These are phyloP conservation scores for Chloranthus sessilifolius DNA, from an alignment of 164 flowering plant genomes.

Conservation along the genomic window DNA sequence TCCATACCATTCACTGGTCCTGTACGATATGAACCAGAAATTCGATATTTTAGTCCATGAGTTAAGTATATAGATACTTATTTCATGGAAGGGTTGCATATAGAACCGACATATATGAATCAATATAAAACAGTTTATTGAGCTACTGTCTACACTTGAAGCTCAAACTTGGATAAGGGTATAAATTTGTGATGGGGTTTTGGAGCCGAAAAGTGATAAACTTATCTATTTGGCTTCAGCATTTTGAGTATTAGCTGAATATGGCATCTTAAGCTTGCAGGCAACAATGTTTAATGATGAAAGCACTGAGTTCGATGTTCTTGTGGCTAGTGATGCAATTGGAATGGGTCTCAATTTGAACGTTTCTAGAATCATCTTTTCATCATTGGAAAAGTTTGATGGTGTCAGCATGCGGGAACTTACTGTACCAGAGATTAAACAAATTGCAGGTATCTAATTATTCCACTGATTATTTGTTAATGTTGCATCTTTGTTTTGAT, in stretches of 20 bases:
- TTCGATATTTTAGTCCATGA: too few species aligned
- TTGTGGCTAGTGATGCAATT: constrained; percentile 98
- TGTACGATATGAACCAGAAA: too few species aligned
- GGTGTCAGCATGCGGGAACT: constrained; percentile 64
- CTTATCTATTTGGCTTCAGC: too few species aligned
- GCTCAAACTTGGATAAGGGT: too few species aligned
- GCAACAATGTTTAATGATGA: constrained; percentile 94
- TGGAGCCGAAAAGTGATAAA: too few species aligned
- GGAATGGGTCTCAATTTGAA: constrained; percentile 99
- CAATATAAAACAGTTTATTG: too few species aligned
- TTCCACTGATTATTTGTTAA: not conserved
- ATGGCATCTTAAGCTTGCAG: constrained; percentile 60
- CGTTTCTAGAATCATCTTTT: constrained; percentile 86
- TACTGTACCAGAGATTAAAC: constrained; percentile 84
- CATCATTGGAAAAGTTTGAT: constrained; percentile 76
- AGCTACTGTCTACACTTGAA: too few species aligned
- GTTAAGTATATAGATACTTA: too few species aligned
- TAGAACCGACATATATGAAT: too few species aligned
- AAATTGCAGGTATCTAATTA: constrained; percentile 71
- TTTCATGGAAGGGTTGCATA: too few species aligned
- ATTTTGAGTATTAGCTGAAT: constrained; percentile 23
- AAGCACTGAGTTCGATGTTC: constrained; percentile 82
- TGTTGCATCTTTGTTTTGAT: not conserved
- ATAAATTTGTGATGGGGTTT: too few species aligned
- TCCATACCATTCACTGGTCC: too few species aligned